Conservation (phyloP, 1,284 basidiomycete genomes). For the Inonotus obliquus region DNA sequence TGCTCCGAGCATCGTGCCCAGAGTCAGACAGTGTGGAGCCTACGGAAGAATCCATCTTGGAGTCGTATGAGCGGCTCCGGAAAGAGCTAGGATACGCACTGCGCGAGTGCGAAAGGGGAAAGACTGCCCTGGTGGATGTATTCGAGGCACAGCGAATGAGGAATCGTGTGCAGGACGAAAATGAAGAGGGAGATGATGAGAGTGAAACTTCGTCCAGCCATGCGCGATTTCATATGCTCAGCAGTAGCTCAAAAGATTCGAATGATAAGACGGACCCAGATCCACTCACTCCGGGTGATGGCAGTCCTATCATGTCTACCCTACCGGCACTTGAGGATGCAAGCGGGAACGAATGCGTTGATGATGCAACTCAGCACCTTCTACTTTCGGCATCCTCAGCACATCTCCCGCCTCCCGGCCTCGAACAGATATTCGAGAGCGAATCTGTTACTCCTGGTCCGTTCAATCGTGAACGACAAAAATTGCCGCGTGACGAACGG, state of each 20-base stretch:
- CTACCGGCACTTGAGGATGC: conserved; percentile 6
- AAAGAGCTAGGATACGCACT: conserved; percentile 69
- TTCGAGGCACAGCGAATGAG: conserved; percentile 40
- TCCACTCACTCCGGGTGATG: conserved; percentile 15
- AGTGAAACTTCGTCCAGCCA: background rate
- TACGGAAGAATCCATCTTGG: conserved; percentile 45
- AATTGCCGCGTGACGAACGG: conserved; percentile 65
- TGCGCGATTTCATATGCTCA: conserved; percentile 2
- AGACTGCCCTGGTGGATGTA: conserved; percentile 55
- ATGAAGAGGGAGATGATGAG: conserved; percentile 6
- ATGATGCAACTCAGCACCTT: conserved; percentile 56
- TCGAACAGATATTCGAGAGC: conserved; percentile 74
- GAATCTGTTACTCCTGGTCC: conserved; percentile 40
- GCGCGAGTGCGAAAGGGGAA: conserved; percentile 73
- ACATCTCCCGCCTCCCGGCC: conserved; percentile 55
- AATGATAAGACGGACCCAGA: conserved; percentile 16
- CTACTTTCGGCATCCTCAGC: conserved; percentile 44
- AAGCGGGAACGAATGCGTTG: conserved; percentile 28
- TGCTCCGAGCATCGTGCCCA: conserved; percentile 21
- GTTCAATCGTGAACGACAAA: conserved; percentile 53
- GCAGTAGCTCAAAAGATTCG: conserved; percentile 20
- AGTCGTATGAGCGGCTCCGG: conserved; percentile 68
- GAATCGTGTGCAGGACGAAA: conserved; percentile 24
- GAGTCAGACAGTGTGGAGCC: conserved; percentile 23
- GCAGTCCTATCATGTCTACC: conserved; percentile 13